phyloP scores from a whole-genome alignment of 2,329 filamentous ascomycete species.

The Exophiala bonariae region DNA sequence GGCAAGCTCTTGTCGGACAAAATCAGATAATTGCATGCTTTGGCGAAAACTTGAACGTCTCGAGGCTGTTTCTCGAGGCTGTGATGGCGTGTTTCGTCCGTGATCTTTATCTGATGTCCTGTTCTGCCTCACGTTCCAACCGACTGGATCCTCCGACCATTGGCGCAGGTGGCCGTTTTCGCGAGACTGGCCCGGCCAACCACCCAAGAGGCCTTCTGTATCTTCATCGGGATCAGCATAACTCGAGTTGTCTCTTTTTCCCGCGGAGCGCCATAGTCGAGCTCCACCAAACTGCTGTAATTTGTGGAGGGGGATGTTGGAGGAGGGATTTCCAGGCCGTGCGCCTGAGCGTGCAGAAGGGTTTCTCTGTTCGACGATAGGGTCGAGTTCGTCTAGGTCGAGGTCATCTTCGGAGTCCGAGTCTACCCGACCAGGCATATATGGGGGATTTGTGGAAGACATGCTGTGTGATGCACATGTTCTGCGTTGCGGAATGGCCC shows the following conservation, averaged over 20 bases:
- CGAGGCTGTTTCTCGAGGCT: constrained; percentile 1
- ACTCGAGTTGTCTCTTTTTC: constrained; percentile 7
- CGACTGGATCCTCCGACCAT: constrained; percentile 55
- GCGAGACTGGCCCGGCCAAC: constrained; percentile 17
- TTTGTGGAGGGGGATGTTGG: constrained; percentile 45
- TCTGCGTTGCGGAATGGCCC: constrained; percentile 2
- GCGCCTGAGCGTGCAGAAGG: background rate
- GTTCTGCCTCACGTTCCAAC: constrained; percentile 34
- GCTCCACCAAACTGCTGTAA: constrained; percentile 47
- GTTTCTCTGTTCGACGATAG: constrained; percentile 23
- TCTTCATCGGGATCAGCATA: constrained; percentile 61
- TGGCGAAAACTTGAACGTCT: constrained; percentile 64
- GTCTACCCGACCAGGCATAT: constrained; percentile 27
- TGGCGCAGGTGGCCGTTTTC: constrained; percentile 15
- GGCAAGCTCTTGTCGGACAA: constrained; percentile 26
- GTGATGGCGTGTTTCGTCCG: constrained; percentile 5
- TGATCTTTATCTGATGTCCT: constrained; percentile 6
- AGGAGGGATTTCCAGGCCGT: constrained; percentile 7
- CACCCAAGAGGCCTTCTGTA: constrained; percentile 61
- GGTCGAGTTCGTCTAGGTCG: constrained; percentile 48
- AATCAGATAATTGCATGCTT: constrained; percentile 31
- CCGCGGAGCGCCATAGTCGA: constrained; percentile 23
- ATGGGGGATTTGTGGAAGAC: constrained; percentile 10
- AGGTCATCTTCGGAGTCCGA: constrained; percentile 45
- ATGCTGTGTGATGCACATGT: constrained; percentile 18